These are phyloP conservation scores for Chaetomiaceae sp. DNA, from an alignment of 2,329 filamentous ascomycete species.

Conservation along the genomic window DNA sequence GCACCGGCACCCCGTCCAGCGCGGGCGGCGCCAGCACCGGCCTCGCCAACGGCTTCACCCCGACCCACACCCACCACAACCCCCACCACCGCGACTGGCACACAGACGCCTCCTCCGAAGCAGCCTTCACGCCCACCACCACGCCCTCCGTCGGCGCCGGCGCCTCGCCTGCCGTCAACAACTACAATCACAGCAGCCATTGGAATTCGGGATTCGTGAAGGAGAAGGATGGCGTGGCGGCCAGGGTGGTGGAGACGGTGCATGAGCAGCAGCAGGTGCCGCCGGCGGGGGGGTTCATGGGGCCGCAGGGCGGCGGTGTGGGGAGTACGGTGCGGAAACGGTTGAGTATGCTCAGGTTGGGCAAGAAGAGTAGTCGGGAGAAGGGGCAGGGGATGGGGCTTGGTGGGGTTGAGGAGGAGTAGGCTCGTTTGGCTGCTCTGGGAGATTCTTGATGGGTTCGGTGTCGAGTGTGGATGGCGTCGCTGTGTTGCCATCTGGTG, in stretches of 20 bases:
- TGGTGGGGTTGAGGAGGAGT: slow-evolving; percentile 45
- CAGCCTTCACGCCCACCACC: no score
- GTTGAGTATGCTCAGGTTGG: slow-evolving; percentile 70
- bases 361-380: slow-evolving; percentile 59
- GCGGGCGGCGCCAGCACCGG: neutral
- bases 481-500: no score
- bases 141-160: no score
- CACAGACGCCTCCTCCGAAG: no score
- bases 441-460: no score
- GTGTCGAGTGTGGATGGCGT: no score
- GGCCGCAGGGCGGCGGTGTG: slow-evolving; percentile 24
- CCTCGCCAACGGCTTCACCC: neutral
- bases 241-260: slow-evolving; percentile 51
- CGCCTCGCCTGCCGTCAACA: neutral
- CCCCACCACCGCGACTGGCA: no score
- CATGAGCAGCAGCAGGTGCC: slow-evolving; percentile 54
- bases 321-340: slow-evolving; percentile 70
- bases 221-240: slow-evolving; percentile 3
- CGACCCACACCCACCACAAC: no score
- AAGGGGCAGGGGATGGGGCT: slow-evolving; percentile 3
- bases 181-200: neutral
- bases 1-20: no score
- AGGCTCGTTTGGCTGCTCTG: neutral
- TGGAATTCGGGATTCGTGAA: neutral
- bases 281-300: no score